phyloP scores from a whole-genome alignment of 1,284 basidiomycete species.

The Fomitopsis palustris region DNA sequence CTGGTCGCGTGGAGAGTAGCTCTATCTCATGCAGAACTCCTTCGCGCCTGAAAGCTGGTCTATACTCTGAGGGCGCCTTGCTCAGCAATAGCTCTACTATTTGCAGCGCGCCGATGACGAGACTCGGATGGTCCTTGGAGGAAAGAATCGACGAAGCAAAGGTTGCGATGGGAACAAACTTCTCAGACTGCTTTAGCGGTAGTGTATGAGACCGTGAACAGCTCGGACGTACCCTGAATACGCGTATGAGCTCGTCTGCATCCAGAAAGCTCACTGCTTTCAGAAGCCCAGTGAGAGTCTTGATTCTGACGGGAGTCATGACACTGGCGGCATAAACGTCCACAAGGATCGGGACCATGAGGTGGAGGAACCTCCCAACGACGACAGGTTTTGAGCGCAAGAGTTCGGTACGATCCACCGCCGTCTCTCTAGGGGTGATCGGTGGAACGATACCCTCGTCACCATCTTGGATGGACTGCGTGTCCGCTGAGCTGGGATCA shows the following conservation, averaged over 20 bases:
- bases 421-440: slow-evolving; percentile 32
- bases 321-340: slow-evolving; percentile 96
- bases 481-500: slow-evolving; percentile 19
- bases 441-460: slow-evolving; percentile 28
- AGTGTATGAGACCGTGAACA: not conserved
- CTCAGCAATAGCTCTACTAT: slow-evolving; percentile 84
- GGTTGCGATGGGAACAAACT: slow-evolving; percentile 89
- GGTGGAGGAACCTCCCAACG: slow-evolving; percentile 80
- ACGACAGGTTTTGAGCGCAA: slow-evolving; percentile 72
- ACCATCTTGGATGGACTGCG: slow-evolving; percentile 30
- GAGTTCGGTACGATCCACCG: slow-evolving; percentile 62
- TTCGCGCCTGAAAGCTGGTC: slow-evolving; percentile 85
- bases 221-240: slow-evolving; percentile 60
- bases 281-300: slow-evolving; percentile 81
- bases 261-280: slow-evolving; percentile 90
- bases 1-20: slow-evolving; percentile 56
- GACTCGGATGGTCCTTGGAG: slow-evolving; percentile 81
- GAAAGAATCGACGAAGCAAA: slow-evolving; percentile 92
- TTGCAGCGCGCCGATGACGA: slow-evolving; percentile 86
- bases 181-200: slow-evolving; percentile 8
- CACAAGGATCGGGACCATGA: slow-evolving; percentile 88
- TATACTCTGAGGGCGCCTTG: slow-evolving; percentile 82
- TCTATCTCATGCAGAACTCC: slow-evolving; percentile 94
- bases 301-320: slow-evolving; percentile 78
- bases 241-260: slow-evolving; percentile 67